Evolutionary conservation across 139 green algal genomes (phyloP), one percentile per base, ranked within the genome.

Genomic region (Picochlorum sp.): DNA sequence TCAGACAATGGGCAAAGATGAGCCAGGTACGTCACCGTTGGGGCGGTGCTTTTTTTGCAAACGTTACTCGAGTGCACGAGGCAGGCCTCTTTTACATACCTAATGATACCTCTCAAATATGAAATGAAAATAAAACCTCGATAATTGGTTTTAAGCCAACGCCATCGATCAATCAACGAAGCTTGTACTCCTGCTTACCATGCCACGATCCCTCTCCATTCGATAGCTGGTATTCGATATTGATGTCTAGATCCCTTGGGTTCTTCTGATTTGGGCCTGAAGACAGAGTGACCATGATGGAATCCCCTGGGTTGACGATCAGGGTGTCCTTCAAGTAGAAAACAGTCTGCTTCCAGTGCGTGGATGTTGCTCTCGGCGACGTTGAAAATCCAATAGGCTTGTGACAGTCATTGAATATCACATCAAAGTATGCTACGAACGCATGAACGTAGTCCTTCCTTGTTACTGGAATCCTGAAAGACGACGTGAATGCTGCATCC

Each of bases 341-440:
- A 2, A 97, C 84, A 5, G 91, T 95, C 74, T 97, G 91, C 77
- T 97, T 96, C 84, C 84, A 93, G 70, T 90, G 84, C 14, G 84
- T 90, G 6, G 70, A 18, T 23, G 77, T 60, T 1, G 14, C 18
- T 41, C 70, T 69, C 10, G 76, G 76, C 6, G 50, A 51, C 3
- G 84, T 90, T 1, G 74, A 81, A 44, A 90, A 86, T 58, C 63
- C 50, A 15, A 94, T 45, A 4, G 76, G 79, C 77, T 94, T 95
- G 76, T 97, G 89, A 54, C 85, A 81, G 20, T 67, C 63, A n/a
- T 63, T 81, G 61, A 97, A 97, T 15, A 45, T 37, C 2, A 95
- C 79, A 68, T 97, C 90, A 77, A 97, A 97, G 72, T 86, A 96
- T 8, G 67, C 83, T 55, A 92, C 91, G 15, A 97, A 63, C 7